Evolutionary conservation across 257 asterid species (phyloP), one percentile per base, ranked within the genome.

Genomic region (Salvia splendens): DNA sequence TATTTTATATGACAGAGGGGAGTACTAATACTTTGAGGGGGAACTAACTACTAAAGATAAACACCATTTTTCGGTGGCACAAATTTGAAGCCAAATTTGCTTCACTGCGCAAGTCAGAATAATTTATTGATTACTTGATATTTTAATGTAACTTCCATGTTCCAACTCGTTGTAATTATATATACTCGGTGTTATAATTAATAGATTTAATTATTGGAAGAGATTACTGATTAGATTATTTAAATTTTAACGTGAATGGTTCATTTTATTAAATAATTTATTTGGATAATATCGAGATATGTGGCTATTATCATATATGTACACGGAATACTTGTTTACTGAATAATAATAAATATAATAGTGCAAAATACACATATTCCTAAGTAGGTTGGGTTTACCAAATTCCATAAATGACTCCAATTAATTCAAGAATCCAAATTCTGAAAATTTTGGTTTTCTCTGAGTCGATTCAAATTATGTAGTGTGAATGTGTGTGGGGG

Each of bases 11-110:
- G n/a, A n/a, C n/a, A n/a, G n/a, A n/a, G n/a, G n/a, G n/a, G n/a
- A n/a, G n/a, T n/a, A n/a, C n/a, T n/a, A n/a, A n/a, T n/a, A n/a
- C n/a, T n/a, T n/a, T n/a, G n/a, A n/a, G n/a, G n/a, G n/a, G n/a
- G n/a, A n/a, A n/a, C n/a, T n/a, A n/a, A n/a, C n/a, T n/a, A n/a
- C n/a, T n/a, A 2, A 38, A 2, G 24, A n/a, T 1, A 3, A 58
- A 14, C 6, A 14, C 4, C 8, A 35, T 36, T 15, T n/a, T 58
- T 0, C 4, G 1, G 16, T 46, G 12, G 32, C 32, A 46, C 47
- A 38, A 46, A 2, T 7, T 45, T 20, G 46, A 64, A 64, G 69
- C 48, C 69, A 64, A 64, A 30, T 64, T 24, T 64, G 67, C 54
- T 43, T 32, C 33, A 47, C 65, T 52, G 8, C 8, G 5, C 33